A percentile compares a stretch with the other conserved stretches of the same genome.
Evolutionary conservation across 2,329 filamentous ascomycete genomes (phyloP).

Genomic region (Aureobasidium uvarum): DNA sequence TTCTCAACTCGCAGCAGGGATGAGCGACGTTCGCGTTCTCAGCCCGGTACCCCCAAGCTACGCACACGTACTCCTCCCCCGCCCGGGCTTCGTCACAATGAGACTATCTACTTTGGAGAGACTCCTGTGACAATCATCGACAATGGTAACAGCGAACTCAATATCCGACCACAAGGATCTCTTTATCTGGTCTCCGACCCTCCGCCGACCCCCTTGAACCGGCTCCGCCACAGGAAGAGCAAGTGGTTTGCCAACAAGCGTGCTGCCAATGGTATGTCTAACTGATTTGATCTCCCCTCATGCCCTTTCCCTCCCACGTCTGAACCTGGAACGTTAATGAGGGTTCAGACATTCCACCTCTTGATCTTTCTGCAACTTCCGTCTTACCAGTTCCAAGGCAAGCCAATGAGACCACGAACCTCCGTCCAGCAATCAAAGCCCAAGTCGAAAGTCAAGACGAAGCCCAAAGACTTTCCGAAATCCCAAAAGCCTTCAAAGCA

Average conservation of each 20-base stretch:
- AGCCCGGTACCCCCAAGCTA: background rate
- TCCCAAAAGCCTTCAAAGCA: slow-evolving; percentile 13
- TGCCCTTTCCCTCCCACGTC: background rate
- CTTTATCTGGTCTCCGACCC: background rate
- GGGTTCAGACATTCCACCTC: slow-evolving; percentile 5
- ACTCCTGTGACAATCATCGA: background rate
- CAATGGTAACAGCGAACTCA: background rate
- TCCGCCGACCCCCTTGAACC: background rate
- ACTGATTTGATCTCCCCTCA: too few species aligned
- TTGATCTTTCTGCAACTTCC: background rate
- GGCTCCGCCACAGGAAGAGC: slow-evolving; percentile 3
- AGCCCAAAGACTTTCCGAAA: background rate
- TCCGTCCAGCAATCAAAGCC: slow-evolving; percentile 2
- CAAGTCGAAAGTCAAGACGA: slow-evolving; percentile 3
- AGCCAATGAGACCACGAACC: background rate
- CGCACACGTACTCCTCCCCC: background rate
- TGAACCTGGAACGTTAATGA: slow-evolving; percentile 20
- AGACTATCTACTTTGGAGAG: background rate
- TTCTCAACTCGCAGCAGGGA: slow-evolving; percentile 3
- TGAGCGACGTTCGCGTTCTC: background rate
- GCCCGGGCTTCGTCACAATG: background rate
- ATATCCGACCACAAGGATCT: background rate
- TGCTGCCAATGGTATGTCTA: slow-evolving; percentile 15
- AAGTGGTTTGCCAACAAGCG: background rate
- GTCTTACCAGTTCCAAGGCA: slow-evolving; percentile 13